Conservation (phyloP, 2,329 filamentous ascomycete genomes). For the Aureobasidium sp. region DNA sequence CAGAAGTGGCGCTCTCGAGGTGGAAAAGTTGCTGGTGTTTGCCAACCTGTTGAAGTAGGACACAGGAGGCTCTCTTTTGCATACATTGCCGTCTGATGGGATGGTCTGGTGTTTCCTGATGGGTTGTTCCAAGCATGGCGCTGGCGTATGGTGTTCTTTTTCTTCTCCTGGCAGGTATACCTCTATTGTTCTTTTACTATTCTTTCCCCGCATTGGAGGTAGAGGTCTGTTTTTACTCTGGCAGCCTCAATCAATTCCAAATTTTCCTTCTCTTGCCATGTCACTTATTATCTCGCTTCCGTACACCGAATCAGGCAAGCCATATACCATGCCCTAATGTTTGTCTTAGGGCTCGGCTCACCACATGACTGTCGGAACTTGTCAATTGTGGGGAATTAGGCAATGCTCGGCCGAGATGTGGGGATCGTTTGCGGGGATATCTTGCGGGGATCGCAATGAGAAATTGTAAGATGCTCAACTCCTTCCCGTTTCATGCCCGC, state of each 20-base stretch:
- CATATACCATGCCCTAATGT: not conserved
- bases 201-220: not conserved
- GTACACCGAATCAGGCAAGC: not conserved
- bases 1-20: constrained; percentile 47
- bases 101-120: not conserved
- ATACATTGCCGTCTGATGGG: not conserved
- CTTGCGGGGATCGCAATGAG: not conserved
- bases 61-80: not conserved
- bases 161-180: not conserved
- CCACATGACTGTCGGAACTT: not conserved
- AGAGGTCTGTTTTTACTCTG: not conserved
- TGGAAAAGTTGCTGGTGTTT: constrained; percentile 73
- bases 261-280: not conserved
- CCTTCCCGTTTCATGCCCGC: not conserved
- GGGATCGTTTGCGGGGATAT: not conserved
- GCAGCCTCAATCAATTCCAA: not conserved
- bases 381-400: not conserved
- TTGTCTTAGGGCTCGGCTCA: not conserved
- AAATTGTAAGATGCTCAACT: not conserved
- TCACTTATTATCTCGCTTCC: not conserved
- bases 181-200: not conserved
- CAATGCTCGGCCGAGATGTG: not conserved
- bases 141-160: not conserved
- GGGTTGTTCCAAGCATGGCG: not conserved
- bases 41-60: constrained; percentile 49